phyloP scores from a whole-genome alignment of 225 moss, liverwort and hornwort genomes.

The Thuidium tamariscinum region DNA sequence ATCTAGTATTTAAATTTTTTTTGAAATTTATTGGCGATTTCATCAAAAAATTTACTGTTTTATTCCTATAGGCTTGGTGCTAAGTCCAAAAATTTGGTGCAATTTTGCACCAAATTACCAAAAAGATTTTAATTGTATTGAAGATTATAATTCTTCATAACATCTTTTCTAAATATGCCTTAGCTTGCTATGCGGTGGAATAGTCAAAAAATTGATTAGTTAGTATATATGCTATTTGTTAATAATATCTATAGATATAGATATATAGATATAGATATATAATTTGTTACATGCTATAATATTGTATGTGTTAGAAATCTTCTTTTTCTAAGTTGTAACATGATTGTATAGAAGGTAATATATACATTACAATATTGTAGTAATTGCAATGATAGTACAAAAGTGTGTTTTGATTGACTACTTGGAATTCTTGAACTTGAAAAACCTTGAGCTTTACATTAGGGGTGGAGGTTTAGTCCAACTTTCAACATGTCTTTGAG shows the following conservation, averaged over 20 bases:
- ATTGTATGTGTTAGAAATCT: not conserved
- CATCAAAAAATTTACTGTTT: too few species aligned
- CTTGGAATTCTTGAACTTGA: accelerated
- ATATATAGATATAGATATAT: not conserved
- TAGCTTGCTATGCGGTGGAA: accelerated
- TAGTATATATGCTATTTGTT: not conserved
- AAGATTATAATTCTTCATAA: not conserved
- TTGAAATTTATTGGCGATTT: too few species aligned
- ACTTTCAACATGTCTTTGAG: accelerated
- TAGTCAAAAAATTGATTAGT: not conserved
- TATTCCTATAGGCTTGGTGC: too few species aligned
- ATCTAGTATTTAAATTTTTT: too few species aligned
- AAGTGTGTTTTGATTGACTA: accelerated
- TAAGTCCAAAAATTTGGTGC: too few species aligned
- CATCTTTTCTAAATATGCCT: too few species aligned
- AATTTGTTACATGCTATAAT: not conserved
- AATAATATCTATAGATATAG: too few species aligned
- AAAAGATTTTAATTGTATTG: too few species aligned
- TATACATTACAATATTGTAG: accelerated
- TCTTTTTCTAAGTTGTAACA: not conserved
- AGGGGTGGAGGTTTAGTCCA: accelerated
- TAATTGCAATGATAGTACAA: not conserved
- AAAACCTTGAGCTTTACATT: accelerated
- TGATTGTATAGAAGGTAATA: not conserved
- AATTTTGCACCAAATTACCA: too few species aligned